These are phyloP conservation scores for Ascochyta pisi DNA, from an alignment of 2,329 filamentous ascomycete genomes.

Conservation along the genomic window DNA sequence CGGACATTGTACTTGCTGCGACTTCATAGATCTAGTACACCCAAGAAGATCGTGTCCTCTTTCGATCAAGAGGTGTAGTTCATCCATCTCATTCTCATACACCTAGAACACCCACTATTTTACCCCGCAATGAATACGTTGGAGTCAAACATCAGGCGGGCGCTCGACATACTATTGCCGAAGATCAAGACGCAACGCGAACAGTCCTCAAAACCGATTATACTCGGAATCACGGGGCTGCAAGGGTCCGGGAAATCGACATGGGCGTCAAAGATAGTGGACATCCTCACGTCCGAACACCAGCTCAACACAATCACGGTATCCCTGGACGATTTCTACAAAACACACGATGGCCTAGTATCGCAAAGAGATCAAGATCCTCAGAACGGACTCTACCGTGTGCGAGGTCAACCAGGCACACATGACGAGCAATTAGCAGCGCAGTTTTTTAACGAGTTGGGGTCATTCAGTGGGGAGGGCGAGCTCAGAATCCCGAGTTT, in stretches of 20 bases:
- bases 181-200: constrained; percentile 31
- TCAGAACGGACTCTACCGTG: constrained; percentile 77
- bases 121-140: constrained; percentile 33
- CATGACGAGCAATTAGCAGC: constrained; percentile 75
- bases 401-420: constrained; percentile 82
- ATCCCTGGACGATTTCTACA: constrained; percentile 83
- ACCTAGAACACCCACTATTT: not conserved
- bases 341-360: constrained; percentile 72
- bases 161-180: constrained; percentile 38
- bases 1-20: not conserved
- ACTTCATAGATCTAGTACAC: not conserved
- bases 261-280: constrained; percentile 62
- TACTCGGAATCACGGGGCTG: constrained; percentile 88
- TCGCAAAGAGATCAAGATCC: constrained; percentile 70
- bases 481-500: constrained; percentile 73
- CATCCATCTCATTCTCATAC: not conserved
- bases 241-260: constrained; percentile 95
- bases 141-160: constrained; percentile 37
- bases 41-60: not conserved
- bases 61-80: not conserved
- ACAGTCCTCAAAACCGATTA: constrained; percentile 67
- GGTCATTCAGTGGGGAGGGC: constrained; percentile 55
- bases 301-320: constrained; percentile 40
- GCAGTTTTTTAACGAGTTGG: constrained; percentile 68
- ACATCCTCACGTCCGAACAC: constrained; percentile 32